A percentile compares a stretch with the other conserved stretches of the same genome.
These are phyloP conservation scores for Russula sp. DNA, from an alignment of 768 basidiomycete species.

Conservation along the genomic window DNA sequence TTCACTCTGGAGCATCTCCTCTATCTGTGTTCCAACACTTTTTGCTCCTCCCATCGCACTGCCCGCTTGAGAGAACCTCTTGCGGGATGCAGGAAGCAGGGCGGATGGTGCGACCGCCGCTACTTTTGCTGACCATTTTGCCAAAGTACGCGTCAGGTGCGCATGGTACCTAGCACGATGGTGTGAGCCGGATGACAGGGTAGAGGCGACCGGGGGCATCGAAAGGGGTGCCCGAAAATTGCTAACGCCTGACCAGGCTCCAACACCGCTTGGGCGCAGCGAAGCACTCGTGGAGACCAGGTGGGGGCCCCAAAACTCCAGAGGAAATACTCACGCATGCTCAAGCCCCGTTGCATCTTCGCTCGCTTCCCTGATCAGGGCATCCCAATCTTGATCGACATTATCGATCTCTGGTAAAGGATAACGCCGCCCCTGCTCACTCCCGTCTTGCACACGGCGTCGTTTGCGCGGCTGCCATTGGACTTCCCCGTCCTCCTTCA, in stretches of 20 bases:
- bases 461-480: slow-evolving; percentile 20
- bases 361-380: slow-evolving; percentile 18
- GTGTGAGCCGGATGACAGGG: slow-evolving; percentile 13
- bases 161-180: slow-evolving; percentile 49
- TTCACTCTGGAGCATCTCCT: slow-evolving; percentile 57
- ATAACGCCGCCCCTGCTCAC: slow-evolving; percentile 15
- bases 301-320: slow-evolving; percentile 24
- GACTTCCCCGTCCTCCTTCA: slow-evolving; percentile 11
- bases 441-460: slow-evolving; percentile 17
- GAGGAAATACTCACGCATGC: slow-evolving; percentile 28
- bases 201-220: neutral
- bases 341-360: slow-evolving; percentile 21
- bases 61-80: slow-evolving; percentile 46
- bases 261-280: neutral
- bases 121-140: slow-evolving; percentile 95
- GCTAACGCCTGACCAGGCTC: neutral
- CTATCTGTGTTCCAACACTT: slow-evolving; percentile 68
- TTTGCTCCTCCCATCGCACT: slow-evolving; percentile 46
- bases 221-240: slow-evolving; percentile 28
- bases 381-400: slow-evolving; percentile 21
- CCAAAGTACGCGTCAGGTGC: slow-evolving; percentile 67
- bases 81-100: slow-evolving; percentile 63
- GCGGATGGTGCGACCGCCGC: slow-evolving; percentile 84
- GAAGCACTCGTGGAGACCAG: slow-evolving; percentile 1
- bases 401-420: slow-evolving; percentile 20